Conservation (phyloP, 176 grass and related monocot genomes). For the Echinochloa phyllopogon region DNA sequence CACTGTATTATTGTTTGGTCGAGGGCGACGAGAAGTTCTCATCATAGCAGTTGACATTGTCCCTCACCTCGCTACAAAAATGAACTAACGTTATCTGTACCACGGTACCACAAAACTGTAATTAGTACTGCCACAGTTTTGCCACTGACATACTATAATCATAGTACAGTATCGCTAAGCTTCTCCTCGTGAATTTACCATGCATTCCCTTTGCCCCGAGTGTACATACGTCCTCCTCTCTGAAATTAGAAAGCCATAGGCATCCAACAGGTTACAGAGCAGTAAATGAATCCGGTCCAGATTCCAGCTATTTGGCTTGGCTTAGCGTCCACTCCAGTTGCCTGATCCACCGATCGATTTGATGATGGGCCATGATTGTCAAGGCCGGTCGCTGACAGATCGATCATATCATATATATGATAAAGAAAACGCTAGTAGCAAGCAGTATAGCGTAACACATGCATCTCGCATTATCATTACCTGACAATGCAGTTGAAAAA, state of each 20-base stretch:
- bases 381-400: background rate
- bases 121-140: background rate
- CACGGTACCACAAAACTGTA: no score
- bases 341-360: background rate
- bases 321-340: background rate
- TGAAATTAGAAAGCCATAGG: background rate
- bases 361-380: background rate
- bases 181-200: no score
- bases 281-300: background rate
- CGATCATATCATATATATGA: no score
- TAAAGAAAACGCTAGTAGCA: background rate
- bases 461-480: background rate
- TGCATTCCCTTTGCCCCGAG: background rate
- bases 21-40: background rate
- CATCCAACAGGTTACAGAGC: background rate
- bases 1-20: no score
- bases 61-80: background rate
- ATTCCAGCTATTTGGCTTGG: conserved; percentile 9
- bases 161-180: background rate
- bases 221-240: background rate
- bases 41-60: background rate
- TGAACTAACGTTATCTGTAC: background rate
- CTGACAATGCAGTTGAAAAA: background rate
- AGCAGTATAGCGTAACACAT: no score
- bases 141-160: background rate